phyloP scores from a whole-genome alignment of 805 yeast species.

The Lachancea sp. region DNA sequence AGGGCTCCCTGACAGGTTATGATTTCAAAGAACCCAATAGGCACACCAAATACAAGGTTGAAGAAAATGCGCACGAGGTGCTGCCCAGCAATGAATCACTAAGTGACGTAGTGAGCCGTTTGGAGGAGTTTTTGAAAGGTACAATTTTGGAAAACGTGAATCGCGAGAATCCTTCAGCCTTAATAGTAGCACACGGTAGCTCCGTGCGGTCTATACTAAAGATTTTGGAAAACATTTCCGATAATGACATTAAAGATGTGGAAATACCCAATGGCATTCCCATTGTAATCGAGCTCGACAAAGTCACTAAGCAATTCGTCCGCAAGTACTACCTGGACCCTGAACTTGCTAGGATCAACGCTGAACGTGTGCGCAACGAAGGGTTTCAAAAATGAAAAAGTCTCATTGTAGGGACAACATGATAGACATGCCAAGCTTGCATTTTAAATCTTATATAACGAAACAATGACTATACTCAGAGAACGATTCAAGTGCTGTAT shows the following conservation, averaged over 20 bases:
- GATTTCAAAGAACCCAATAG: slow-evolving; percentile 35
- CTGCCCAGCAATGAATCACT: slow-evolving; percentile 71
- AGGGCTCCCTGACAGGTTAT: slow-evolving; percentile 28
- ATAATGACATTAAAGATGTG: slow-evolving; percentile 61
- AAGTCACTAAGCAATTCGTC: slow-evolving; percentile 38
- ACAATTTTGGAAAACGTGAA: slow-evolving; percentile 40
- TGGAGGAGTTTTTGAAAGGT: slow-evolving; percentile 52
- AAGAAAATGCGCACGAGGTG: slow-evolving; percentile 34
- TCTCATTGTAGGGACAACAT: background rate
- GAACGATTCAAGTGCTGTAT: background rate
- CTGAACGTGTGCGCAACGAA: slow-evolving; percentile 73
- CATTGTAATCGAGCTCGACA: slow-evolving; percentile 57
- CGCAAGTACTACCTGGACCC: slow-evolving; percentile 69
- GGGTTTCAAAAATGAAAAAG: slow-evolving; percentile 39
- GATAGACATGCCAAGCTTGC: background rate
- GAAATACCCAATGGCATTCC: slow-evolving; percentile 86
- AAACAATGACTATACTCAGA: background rate
- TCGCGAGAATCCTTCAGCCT: slow-evolving; percentile 43
- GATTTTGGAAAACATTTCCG: slow-evolving; percentile 57
- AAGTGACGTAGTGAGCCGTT: slow-evolving; percentile 60
- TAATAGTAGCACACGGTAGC: slow-evolving; percentile 77
- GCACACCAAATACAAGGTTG: slow-evolving; percentile 27
- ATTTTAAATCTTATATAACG: background rate
- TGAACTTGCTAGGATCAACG: slow-evolving; percentile 69
- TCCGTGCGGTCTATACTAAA: slow-evolving; percentile 72